These are phyloP conservation scores for Petunia secreta DNA, from an alignment of 257 asterid genomes.

Conservation along the genomic window DNA sequence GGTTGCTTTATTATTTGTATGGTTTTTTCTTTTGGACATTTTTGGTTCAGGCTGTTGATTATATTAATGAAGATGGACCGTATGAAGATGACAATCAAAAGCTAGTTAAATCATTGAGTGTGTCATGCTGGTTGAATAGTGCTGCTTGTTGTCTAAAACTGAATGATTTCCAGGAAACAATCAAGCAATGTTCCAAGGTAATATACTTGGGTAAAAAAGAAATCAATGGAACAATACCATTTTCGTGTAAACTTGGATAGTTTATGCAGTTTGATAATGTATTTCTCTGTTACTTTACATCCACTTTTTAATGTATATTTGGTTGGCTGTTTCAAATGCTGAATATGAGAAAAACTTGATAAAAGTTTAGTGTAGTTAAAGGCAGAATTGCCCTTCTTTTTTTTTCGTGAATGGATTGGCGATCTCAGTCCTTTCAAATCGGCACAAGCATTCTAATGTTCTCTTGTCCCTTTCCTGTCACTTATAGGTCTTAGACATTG, in stretches of 20 bases:
- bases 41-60: constrained; percentile 56
- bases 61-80: constrained; percentile 48
- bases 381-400: background rate
- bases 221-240: background rate
- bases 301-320: background rate
- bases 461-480: background rate
- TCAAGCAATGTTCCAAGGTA: constrained; percentile 67
- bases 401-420: background rate
- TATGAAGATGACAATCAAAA: constrained; percentile 49
- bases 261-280: no score
- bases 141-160: constrained; percentile 71
- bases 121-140: constrained; percentile 68
- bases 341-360: background rate
- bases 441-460: background rate
- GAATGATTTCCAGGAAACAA: constrained; percentile 50
- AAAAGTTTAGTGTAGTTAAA: background rate
- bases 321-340: background rate
- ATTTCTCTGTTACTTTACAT: background rate
- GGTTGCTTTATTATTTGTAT: constrained; percentile 2
- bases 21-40: constrained; percentile 8
- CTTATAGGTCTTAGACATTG: constrained; percentile 58
- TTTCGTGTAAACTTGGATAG: background rate
- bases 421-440: background rate
- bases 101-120: constrained; percentile 49
- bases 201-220: background rate